Base-by-base conservation (phyloP, 2,329 filamentous ascomycete species). In the Aspergillus brunneoviolaceus region DNA sequence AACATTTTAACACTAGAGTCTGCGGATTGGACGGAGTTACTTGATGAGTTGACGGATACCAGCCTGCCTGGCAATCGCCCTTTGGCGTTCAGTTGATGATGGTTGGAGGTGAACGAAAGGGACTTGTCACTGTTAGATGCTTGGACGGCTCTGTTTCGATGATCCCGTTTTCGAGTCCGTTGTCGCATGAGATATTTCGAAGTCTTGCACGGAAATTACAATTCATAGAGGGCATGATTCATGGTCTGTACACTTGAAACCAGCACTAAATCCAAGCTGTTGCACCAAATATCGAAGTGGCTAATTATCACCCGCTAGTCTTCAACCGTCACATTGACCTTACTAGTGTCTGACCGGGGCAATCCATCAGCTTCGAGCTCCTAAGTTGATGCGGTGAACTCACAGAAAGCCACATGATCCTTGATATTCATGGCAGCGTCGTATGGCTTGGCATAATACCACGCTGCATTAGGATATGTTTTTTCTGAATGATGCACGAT, bases 351-450 rank as follows among this genome's bases (percentile, higher is more conserved):
- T 45, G 3, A 49, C 21, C 31, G 31, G 3, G 16, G 12, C 19
- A 29, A 5, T n/a, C 11, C 21, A 23, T 58, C 6, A 39, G 33
- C 29, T 10, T 29, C 6, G 47, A 42, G 14, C 39, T 6, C 6
- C 4, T 2, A 35, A 16, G 5, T 21, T 31, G n/a, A 9, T 11
- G 6, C 23, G 14, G 19, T 1, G 11, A 31, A 69, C 83, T 80
- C 73, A 82, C 84, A 86, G 66, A 87, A 87, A 4, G 85, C 84
- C 45, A 87, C 81, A 66, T 83, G 77, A 49, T 80, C 80, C 69
- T 81, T 82, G 64, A 87, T 84, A 65, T 77, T 75, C 55, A 78
- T 71, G 31, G 80, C 79, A 49, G 79, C 81, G 25, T 80, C 79
- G 57, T 80, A 79, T 1, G 84, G 79, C 48, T 79, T 68, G 2